Base-by-base conservation (phyloP, 305 asterid genomes). In the Rubia balearica region DNA sequence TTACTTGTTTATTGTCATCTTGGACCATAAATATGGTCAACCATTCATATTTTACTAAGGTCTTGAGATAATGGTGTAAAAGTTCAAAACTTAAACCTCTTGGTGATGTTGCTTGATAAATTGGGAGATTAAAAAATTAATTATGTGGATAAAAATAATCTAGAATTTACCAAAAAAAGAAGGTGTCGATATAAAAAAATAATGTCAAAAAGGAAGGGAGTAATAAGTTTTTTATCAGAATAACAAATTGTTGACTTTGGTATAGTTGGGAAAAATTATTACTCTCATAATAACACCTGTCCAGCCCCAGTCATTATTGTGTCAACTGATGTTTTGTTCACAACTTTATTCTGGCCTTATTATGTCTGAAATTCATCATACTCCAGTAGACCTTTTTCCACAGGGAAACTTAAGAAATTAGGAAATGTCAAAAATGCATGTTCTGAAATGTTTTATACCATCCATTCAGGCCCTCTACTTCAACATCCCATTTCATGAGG, bases 401-500 rank as follows among this genome's bases (percentile, higher is more conserved):
- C 59, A 17, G 59, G 24, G 11, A 60, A 60, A 60, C 40, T 24
- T 13, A 3, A 27, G 41, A 60, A 60, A 60, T 30, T 6, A 60
- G 10, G 65, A 24, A 24, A 21, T 57, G 7, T 19, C 6, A 12
- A 19, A 19, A 57, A 57, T 19, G 38, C 13, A 21, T 21, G 33
- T 11, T 4, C 27, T 19, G 38, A 57, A 57, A 27, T 60, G 65
- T 60, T 60, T 24, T 12, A 27, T 2, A 27, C 24, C 65, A 60
- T 22, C 65, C 65, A 22, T 57, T 57, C 7, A 57, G 14, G 63
- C 33, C 63, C 63, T 57, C 33, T 4, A 10, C 16, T 0, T 57
- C 14, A 24, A 57, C 63, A 57, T 57, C 63, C 63, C 62, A 57
- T 59, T 59, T 59, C 64, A 4, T 59, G 17, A 59, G 36, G 38